phyloP scores from a whole-genome alignment of 106 monocot genomes.

The Acorus calamus region DNA sequence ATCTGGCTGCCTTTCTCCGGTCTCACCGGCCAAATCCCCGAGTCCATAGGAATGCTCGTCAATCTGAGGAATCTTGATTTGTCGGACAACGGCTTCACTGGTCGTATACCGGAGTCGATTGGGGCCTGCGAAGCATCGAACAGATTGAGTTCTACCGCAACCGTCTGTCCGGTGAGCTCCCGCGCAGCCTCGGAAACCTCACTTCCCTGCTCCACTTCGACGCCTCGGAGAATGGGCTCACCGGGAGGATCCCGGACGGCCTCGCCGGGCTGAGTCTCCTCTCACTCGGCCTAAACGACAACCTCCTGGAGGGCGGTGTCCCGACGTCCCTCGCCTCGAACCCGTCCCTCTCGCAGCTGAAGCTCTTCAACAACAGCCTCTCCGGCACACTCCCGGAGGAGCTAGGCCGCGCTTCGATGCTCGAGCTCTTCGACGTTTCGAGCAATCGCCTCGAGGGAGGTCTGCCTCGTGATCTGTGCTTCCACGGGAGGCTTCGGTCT shows the following conservation, averaged over 20 bases:
- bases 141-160: conserved; percentile 44
- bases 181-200: conserved; percentile 33
- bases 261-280: conserved; percentile 25
- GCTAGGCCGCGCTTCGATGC: conserved; percentile 29
- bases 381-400: conserved; percentile 31
- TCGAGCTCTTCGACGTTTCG: conserved; percentile 30
- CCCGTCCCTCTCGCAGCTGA: conserved; percentile 25
- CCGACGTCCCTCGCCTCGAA: conserved; percentile 28
- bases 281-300: conserved; percentile 40
- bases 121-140: conserved; percentile 21
- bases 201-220: conserved; percentile 26
- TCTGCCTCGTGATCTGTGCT: conserved; percentile 33
- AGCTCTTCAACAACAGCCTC: conserved; percentile 61
- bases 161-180: conserved; percentile 26
- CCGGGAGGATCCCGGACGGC: conserved; percentile 28
- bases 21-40: conserved; percentile 31
- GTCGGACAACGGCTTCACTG: conserved; percentile 23
- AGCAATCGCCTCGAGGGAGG: conserved; percentile 24
- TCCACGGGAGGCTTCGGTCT: conserved; percentile 3
- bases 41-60: conserved; percentile 27
- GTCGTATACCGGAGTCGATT: conserved; percentile 37
- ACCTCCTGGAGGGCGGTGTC: conserved; percentile 26
- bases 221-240: conserved; percentile 40
- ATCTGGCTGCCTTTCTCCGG: conserved; percentile 31
- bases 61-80: conserved; percentile 37